These are phyloP conservation scores for Cercospora sp. DNA, from an alignment of 2,329 filamentous ascomycete species.

Conservation along the genomic window DNA sequence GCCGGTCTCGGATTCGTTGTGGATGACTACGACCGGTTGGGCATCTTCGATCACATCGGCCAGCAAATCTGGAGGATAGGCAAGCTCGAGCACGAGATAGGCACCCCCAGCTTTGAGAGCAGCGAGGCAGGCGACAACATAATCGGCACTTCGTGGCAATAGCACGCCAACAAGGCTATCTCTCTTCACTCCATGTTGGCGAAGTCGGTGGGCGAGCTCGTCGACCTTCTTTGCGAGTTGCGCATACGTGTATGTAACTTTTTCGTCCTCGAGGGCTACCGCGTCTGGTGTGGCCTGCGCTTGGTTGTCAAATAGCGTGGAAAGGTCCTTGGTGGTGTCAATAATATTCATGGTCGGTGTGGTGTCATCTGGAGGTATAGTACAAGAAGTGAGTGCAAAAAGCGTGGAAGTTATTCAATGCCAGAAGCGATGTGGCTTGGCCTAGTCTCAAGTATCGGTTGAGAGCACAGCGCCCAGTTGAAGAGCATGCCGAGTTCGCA, in stretches of 20 bases:
- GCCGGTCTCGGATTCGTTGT: slow-evolving; percentile 62
- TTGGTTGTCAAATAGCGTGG: slow-evolving; percentile 70
- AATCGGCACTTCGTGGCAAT: slow-evolving; percentile 72
- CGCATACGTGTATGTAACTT: slow-evolving; percentile 66
- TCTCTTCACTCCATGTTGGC: slow-evolving; percentile 67
- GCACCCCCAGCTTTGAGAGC: slow-evolving; percentile 77
- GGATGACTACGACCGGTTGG: slow-evolving; percentile 69
- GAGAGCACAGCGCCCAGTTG: slow-evolving; percentile 1
- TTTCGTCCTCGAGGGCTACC: slow-evolving; percentile 71
- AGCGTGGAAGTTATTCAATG: slow-evolving; percentile 4
- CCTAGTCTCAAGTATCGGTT: slow-evolving; percentile 8
- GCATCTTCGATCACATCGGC: slow-evolving; percentile 77
- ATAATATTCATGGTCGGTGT: slow-evolving; percentile 61
- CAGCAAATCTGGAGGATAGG: slow-evolving; percentile 72
- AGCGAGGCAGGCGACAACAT: slow-evolving; percentile 76
- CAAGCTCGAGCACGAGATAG: slow-evolving; percentile 77
- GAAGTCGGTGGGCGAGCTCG: slow-evolving; percentile 64
- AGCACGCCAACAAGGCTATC: slow-evolving; percentile 75
- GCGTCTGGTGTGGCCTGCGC: slow-evolving; percentile 67
- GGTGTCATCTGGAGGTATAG: slow-evolving; percentile 1
- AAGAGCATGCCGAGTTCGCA: neutral
- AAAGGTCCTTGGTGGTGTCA: slow-evolving; percentile 70
- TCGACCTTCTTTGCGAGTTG: slow-evolving; percentile 69
- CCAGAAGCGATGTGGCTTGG: neutral
- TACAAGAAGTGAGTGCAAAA: neutral